Conservation (phyloP, 2,329 filamentous ascomycete species). For the Cercospora sp. region DNA sequence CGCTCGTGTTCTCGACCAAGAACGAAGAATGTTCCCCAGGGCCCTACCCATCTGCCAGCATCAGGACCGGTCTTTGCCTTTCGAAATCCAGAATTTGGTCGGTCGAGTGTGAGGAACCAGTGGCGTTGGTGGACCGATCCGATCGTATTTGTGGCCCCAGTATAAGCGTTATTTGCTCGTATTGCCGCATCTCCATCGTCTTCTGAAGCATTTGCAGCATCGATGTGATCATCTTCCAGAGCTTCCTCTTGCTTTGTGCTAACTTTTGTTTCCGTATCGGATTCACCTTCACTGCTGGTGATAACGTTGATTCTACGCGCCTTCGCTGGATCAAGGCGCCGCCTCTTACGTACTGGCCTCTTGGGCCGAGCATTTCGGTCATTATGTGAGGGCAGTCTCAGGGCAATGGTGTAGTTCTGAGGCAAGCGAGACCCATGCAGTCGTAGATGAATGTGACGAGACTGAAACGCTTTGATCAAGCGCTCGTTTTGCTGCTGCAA, state of each 20-base stretch:
- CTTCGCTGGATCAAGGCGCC: slow-evolving; percentile 28
- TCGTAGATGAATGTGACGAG: slow-evolving; percentile 44
- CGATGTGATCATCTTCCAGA: slow-evolving; percentile 18
- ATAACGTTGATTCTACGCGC: not conserved
- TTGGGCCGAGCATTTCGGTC: slow-evolving; percentile 32
- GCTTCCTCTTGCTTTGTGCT: slow-evolving; percentile 3
- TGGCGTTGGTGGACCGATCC: slow-evolving; percentile 66
- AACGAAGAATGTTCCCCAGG: slow-evolving; percentile 62
- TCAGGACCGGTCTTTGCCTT: slow-evolving; percentile 37
- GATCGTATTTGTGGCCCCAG: slow-evolving; percentile 65
- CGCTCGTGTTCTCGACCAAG: slow-evolving; percentile 60
- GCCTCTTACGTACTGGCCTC: slow-evolving; percentile 34
- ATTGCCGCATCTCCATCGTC: slow-evolving; percentile 51
- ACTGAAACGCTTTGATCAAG: slow-evolving; percentile 42
- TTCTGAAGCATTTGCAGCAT: slow-evolving; percentile 34
- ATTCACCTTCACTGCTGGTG: slow-evolving; percentile 26
- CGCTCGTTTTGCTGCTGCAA: slow-evolving; percentile 38
- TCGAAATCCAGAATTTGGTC: slow-evolving; percentile 58
- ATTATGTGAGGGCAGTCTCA: slow-evolving; percentile 43
- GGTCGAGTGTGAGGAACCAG: slow-evolving; percentile 67
- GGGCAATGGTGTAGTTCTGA: slow-evolving; percentile 42
- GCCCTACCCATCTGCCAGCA: slow-evolving; percentile 35
- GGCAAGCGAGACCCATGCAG: slow-evolving; percentile 45
- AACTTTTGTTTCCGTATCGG: slow-evolving; percentile 12
- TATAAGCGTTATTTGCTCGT: slow-evolving; percentile 63